A percentile compares a stretch with the other conserved stretches of the same genome.
phyloP scores from a whole-genome alignment of 192 early-diverging fungal genomes.

The Coemansia sp. region DNA sequence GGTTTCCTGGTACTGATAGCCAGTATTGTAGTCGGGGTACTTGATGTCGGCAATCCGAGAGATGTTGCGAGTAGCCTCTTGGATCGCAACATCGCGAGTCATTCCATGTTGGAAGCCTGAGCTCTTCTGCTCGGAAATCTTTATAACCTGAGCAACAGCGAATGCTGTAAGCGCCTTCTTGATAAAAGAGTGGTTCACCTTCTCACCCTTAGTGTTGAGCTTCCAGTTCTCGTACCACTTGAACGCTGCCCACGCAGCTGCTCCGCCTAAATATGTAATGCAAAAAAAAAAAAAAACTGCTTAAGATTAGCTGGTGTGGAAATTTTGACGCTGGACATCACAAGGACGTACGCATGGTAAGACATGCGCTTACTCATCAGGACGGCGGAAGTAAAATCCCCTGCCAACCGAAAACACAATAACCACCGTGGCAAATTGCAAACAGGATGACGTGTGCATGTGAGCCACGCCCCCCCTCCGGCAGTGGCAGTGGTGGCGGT shows the following conservation, averaged over 20 bases:
- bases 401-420: neutral
- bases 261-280: constrained; percentile 34
- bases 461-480: neutral
- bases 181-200: constrained; percentile 39
- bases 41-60: constrained; percentile 19
- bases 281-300: neutral
- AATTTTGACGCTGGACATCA: neutral
- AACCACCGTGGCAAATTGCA: neutral
- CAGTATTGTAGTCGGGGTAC: constrained; percentile 8
- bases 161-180: constrained; percentile 52
- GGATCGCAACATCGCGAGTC: constrained; percentile 39
- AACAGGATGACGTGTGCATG: constrained; percentile 6
- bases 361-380: neutral
- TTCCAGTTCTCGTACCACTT: constrained; percentile 52
- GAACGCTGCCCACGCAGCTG: constrained; percentile 54
- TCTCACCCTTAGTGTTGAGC: constrained; percentile 44
- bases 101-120: constrained; percentile 40
- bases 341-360: neutral
- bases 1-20: constrained; percentile 10
- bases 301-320: neutral
- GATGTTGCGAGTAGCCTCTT: constrained; percentile 29
- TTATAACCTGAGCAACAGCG: constrained; percentile 50
- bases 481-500: neutral
- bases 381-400: neutral
- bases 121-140: constrained; percentile 51